Conservation (phyloP, 2,329 filamentous ascomycete genomes). For the Sclerotinia glacialis region DNA sequence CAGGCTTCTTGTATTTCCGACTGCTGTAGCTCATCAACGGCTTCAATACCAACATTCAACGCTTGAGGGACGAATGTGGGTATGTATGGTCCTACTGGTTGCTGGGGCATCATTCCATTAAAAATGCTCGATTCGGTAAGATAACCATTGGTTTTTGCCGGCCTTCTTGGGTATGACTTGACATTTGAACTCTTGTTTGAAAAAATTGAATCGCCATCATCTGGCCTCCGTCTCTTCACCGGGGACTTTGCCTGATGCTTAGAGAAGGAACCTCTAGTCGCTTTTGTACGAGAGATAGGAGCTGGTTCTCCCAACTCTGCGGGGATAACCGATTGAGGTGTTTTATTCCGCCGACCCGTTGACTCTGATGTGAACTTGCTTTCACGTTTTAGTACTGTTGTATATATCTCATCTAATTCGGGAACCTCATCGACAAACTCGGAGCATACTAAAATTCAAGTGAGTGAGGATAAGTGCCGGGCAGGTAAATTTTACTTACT, state of each 20-base stretch:
- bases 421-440: constrained; percentile 31
- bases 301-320: not conserved
- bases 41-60: not conserved
- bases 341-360: not conserved
- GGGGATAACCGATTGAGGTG: not conserved
- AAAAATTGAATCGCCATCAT: constrained; percentile 15
- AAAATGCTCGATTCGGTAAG: not conserved
- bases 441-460: constrained; percentile 26
- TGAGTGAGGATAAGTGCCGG: not conserved
- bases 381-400: constrained; percentile 15
- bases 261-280: not conserved
- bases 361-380: not conserved
- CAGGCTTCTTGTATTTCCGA: constrained; percentile 30
- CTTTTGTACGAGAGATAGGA: not conserved
- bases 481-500: constrained; percentile 27
- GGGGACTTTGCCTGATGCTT: constrained; percentile 10
- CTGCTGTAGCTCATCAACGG: constrained; percentile 11
- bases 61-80: not conserved
- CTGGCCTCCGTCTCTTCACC: constrained; percentile 21
- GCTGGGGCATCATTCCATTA: not conserved
- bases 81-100: not conserved
- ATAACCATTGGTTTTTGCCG: constrained; percentile 1
- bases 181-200: constrained; percentile 7
- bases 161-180: constrained; percentile 18
- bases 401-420: constrained; percentile 29